A percentile compares a stretch with the other conserved stretches of the same genome.
Evolutionary conservation across 768 basidiomycete species (phyloP).

Genomic region (Serendipita indica): DNA sequence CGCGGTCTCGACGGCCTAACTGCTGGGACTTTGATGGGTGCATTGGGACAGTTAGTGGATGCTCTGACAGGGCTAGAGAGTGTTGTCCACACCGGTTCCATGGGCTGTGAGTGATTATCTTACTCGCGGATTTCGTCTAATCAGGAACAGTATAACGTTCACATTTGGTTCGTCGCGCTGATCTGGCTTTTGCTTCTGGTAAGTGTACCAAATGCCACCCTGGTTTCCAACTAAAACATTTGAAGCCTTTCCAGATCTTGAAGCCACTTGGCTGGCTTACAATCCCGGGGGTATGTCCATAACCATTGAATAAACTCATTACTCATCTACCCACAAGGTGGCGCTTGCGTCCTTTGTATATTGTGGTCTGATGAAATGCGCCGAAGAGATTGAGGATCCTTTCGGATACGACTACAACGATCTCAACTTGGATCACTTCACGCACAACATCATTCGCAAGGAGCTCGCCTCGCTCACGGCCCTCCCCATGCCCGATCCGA

Average conservation of each 20-base stretch:
- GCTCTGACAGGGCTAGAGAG: slow-evolving; percentile 10
- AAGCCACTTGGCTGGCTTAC: slow-evolving; percentile 10
- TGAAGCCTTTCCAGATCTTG: slow-evolving; percentile 10
- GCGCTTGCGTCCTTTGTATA: slow-evolving; percentile 11
- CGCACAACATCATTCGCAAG: slow-evolving; percentile 11
- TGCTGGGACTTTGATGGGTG: not conserved
- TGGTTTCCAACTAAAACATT: not conserved
- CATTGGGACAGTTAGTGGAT: not conserved
- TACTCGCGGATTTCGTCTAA: not conserved
- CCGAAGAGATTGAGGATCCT: slow-evolving; percentile 11
- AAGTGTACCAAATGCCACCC: not conserved
- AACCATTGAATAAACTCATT: not conserved
- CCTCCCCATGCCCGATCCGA: slow-evolving; percentile 11
- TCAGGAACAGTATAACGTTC: slow-evolving; percentile 6
- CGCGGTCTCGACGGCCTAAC: slow-evolving; percentile 9
- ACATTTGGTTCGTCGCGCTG: slow-evolving; percentile 10
- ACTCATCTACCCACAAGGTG: not conserved
- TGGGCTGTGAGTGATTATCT: slow-evolving; percentile 3
- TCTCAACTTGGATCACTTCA: slow-evolving; percentile 10
- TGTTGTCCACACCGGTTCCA: slow-evolving; percentile 9
- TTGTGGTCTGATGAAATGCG: slow-evolving; percentile 11
- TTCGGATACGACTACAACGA: slow-evolving; percentile 8
- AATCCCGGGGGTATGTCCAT: not conserved
- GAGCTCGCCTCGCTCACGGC: slow-evolving; percentile 8
- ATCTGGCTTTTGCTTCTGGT: slow-evolving; percentile 6